Evolutionary conservation across 176 grass and related monocot genomes (phyloP).

Genomic region (Aegilops tauschii): DNA sequence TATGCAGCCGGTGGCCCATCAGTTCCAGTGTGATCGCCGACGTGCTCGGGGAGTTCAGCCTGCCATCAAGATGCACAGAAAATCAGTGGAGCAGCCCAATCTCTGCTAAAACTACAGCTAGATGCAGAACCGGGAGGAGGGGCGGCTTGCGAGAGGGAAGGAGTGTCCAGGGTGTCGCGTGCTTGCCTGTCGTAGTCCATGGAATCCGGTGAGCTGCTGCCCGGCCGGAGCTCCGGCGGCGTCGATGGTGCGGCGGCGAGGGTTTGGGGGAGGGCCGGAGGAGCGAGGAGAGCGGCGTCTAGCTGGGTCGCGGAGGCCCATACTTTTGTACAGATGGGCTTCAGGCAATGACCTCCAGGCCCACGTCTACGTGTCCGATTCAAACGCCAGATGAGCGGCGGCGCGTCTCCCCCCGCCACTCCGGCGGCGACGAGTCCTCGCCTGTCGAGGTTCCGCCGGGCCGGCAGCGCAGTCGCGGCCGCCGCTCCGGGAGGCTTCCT

Average conservation of each 20-base stretch:
- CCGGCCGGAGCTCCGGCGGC: constrained; percentile 20
- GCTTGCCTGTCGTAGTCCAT: constrained; percentile 47
- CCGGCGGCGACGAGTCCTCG: neutral
- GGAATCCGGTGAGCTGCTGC: neutral
- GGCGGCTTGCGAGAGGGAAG: neutral
- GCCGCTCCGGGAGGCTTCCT: constrained; percentile 41
- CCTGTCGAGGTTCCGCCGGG: constrained; percentile 18
- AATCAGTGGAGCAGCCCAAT: neutral
- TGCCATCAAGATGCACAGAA: constrained; percentile 1
- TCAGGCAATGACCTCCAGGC: neutral
- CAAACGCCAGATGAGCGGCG: constrained; percentile 1
- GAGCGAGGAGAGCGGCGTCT: neutral
- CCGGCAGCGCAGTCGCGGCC: neutral
- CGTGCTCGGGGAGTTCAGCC: constrained; percentile 87
- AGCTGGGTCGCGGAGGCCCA: neutral
- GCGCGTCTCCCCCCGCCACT: neutral
- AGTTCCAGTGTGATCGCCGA: constrained; percentile 72
- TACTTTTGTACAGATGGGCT: neutral
- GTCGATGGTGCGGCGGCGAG: constrained; percentile 9
- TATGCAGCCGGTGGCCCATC: constrained; percentile 68
- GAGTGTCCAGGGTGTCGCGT: neutral
- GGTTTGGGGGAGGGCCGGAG: neutral
- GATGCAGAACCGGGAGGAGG: no score
- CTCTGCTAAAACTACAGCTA: no score
- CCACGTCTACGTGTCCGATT: neutral